A percentile compares a stretch with the other conserved stretches of the same genome.
Evolutionary conservation across 148 eudicot genomes (phyloP).

Genomic region (Rhododendron griersonianum): DNA sequence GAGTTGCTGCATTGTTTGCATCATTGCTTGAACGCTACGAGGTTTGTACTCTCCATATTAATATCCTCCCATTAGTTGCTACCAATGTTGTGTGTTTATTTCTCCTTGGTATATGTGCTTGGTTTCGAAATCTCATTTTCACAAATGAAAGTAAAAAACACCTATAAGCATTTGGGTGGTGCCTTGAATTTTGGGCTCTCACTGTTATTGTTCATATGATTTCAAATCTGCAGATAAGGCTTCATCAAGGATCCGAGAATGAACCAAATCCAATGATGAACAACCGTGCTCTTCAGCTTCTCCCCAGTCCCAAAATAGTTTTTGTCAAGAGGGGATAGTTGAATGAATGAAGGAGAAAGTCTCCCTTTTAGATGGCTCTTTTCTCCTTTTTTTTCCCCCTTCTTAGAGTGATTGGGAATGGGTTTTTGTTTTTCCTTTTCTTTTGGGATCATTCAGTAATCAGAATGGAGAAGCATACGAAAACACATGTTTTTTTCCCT

Average conservation of each 20-base stretch:
- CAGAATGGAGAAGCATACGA: slow-evolving; percentile 13
- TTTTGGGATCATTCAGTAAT: slow-evolving; percentile 24
- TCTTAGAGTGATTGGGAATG: slow-evolving; percentile 16
- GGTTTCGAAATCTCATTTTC: background rate
- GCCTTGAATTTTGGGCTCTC: background rate
- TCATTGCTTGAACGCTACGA: slow-evolving; percentile 41
- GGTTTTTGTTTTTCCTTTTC: background rate
- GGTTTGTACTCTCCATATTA: slow-evolving; percentile 25
- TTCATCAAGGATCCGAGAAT: slow-evolving; percentile 22
- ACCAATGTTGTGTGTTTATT: background rate
- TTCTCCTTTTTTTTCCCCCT: background rate
- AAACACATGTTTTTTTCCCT: background rate
- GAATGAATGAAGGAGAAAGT: slow-evolving; percentile 1
- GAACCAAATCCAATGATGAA: slow-evolving; percentile 27
- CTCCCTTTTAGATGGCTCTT: background rate
- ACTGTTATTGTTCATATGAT: background rate
- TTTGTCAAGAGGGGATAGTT: slow-evolving; percentile 32
- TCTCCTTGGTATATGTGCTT: background rate
- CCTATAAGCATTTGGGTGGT: background rate
- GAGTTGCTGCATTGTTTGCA: slow-evolving; percentile 45
- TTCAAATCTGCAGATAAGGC: slow-evolving; percentile 34
- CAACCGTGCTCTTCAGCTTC: slow-evolving; percentile 43
- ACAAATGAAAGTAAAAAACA: background rate
- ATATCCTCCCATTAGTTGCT: background rate
- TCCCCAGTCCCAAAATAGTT: slow-evolving; percentile 40